A percentile compares a stretch with the other conserved stretches of the same genome.
Evolutionary conservation across 208 protist genomes (phyloP).

Genomic region (Spongospora subterranea): DNA sequence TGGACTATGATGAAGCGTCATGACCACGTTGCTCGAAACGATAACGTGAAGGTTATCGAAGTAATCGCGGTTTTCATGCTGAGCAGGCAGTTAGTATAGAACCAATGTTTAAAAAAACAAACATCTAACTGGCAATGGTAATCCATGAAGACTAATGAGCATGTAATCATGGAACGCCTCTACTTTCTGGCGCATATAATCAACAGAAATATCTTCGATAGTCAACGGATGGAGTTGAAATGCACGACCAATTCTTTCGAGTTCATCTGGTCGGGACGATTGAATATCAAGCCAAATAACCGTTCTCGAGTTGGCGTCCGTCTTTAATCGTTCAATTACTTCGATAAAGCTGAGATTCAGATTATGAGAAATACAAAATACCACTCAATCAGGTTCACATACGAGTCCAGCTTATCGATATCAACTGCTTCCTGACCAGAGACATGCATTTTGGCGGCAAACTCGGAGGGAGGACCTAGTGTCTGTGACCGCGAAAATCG

Average conservation of each 20-base stretch:
- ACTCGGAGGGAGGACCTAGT: neutral
- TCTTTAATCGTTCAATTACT: neutral
- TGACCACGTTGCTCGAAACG: constrained; percentile 6
- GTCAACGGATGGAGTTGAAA: constrained; percentile 17
- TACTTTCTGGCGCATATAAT: neutral
- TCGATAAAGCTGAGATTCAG: neutral
- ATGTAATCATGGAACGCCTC: constrained; percentile 36
- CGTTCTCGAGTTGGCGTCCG: neutral
- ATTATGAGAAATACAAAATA: too few relatives aligned
- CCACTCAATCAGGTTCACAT: neutral
- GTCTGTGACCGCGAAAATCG: too few relatives aligned
- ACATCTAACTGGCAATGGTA: constrained; percentile 2
- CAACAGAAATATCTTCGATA: constrained; percentile 7
- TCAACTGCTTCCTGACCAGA: constrained; percentile 40
- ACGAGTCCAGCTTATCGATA: neutral
- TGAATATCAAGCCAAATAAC: constrained; percentile 39
- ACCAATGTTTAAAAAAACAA: neutral
- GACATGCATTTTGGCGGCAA: neutral
- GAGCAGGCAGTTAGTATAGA: neutral
- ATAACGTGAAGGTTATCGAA: neutral
- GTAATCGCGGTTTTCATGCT: neutral
- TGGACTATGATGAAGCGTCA: neutral
- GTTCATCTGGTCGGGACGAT: neutral
- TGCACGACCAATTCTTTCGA: neutral
- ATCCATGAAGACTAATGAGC: neutral